Percentiles rank a stretch among this genome's conserved stretches.
Conservation (phyloP, 257 asterid genomes). For the Salvia rosmarinus region DNA sequence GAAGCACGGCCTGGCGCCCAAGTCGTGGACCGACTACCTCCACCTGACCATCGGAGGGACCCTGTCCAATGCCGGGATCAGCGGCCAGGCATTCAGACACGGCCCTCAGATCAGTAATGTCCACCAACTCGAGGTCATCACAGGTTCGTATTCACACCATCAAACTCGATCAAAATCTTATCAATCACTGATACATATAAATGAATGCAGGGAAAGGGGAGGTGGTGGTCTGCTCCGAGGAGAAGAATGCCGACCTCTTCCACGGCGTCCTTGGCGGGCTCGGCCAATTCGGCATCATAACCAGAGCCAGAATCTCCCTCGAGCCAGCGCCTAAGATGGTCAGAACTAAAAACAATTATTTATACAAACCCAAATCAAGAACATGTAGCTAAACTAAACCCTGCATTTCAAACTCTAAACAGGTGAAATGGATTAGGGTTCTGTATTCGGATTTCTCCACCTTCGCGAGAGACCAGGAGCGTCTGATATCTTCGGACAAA, state of each 20-base stretch:
- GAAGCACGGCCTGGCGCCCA: constrained; percentile 75
- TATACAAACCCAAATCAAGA: neutral
- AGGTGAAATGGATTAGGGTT: constrained; percentile 94
- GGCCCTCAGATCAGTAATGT: constrained; percentile 98
- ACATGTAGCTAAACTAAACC: constrained; percentile 29
- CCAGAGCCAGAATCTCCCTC: constrained; percentile 77
- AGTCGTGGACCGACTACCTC: constrained; percentile 91
- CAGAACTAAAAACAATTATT: constrained; percentile 8
- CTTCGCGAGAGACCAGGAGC: constrained; percentile 78
- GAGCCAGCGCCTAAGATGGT: constrained; percentile 95
- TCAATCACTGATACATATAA: neutral
- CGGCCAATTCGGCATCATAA: constrained; percentile 91
- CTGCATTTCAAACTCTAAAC: constrained; percentile 25
- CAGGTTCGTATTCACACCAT: constrained; percentile 58
- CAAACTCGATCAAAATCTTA: too few relatives aligned
- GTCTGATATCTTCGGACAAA: constrained; percentile 55
- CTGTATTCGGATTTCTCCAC: constrained; percentile 75
- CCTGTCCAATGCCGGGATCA: constrained; percentile 85
- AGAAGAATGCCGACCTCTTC: constrained; percentile 82
- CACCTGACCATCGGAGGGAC: constrained; percentile 94
- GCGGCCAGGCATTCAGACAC: constrained; percentile 90
- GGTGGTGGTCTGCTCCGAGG: constrained; percentile 69
- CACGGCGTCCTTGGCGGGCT: constrained; percentile 89
- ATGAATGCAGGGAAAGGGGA: constrained; percentile 83
- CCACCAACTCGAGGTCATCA: constrained; percentile 81